Percentiles rank a stretch among this genome's conserved stretches.
phyloP scores from a whole-genome alignment of 495 filamentous ascomycete genomes.

The Chaetomium cochliodes region DNA sequence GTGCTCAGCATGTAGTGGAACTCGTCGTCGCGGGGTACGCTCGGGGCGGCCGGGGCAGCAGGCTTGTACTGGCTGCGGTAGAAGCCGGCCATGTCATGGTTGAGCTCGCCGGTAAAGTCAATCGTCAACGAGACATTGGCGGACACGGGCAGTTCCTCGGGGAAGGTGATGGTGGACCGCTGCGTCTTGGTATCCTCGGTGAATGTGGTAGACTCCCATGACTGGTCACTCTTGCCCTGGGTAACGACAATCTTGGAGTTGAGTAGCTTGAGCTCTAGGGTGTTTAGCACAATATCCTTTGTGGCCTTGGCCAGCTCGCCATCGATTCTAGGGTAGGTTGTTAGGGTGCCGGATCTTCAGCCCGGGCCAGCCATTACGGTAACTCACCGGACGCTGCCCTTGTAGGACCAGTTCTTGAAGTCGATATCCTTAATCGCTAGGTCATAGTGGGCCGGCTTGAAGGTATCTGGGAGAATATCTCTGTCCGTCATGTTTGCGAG shows the following conservation, averaged over 20 bases:
- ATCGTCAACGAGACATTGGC: slow-evolving; percentile 64
- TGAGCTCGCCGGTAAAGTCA: slow-evolving; percentile 81
- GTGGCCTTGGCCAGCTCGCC: slow-evolving; percentile 60
- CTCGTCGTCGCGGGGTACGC: slow-evolving; percentile 74
- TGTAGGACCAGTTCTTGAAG: slow-evolving; percentile 72
- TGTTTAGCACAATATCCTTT: slow-evolving; percentile 73
- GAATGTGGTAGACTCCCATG: slow-evolving; percentile 62
- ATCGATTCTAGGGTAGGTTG: slow-evolving; percentile 38
- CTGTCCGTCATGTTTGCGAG: slow-evolving; percentile 49
- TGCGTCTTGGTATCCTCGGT: slow-evolving; percentile 78
- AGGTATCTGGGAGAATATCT: slow-evolving; percentile 57
- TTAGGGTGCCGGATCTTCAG: slow-evolving; percentile 1
- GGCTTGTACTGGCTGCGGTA: slow-evolving; percentile 95
- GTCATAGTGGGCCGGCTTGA: slow-evolving; percentile 83
- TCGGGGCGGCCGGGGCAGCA: slow-evolving; percentile 59
- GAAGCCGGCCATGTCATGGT: slow-evolving; percentile 94
- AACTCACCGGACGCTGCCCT: slow-evolving; percentile 68
- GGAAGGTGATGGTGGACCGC: slow-evolving; percentile 70
- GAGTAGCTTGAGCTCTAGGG: slow-evolving; percentile 61
- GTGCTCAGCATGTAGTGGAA: slow-evolving; percentile 93
- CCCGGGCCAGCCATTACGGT: background rate
- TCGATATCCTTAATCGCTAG: slow-evolving; percentile 80
- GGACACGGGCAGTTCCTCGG: slow-evolving; percentile 60
- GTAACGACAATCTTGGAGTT: slow-evolving; percentile 50
- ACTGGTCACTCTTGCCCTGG: slow-evolving; percentile 47